phyloP scores from a whole-genome alignment of 345 rosid species.

The Durio zibethinus region DNA sequence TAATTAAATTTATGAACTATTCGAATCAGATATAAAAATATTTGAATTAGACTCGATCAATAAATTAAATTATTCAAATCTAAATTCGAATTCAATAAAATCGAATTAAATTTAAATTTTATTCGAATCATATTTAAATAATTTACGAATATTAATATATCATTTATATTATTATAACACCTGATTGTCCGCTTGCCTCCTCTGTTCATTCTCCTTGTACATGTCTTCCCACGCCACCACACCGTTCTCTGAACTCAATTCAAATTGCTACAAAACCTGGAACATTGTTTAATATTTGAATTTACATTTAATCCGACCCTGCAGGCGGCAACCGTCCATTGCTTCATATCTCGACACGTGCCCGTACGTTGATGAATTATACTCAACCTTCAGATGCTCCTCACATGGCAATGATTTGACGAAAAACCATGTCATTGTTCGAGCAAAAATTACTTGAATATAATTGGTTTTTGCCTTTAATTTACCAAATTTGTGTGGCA shows the following conservation, averaged over 20 bases:
- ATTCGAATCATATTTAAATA: too few relatives aligned
- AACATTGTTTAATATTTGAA: not conserved
- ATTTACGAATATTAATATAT: too few relatives aligned
- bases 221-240: not conserved
- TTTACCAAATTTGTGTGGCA: not conserved
- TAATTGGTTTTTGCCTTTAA: too few relatives aligned
- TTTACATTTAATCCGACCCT: not conserved
- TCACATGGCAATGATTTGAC: not conserved
- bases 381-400: not conserved
- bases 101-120: too few relatives aligned
- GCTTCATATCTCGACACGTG: not conserved
- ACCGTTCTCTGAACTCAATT: not conserved
- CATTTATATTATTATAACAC: too few relatives aligned
- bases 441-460: not conserved
- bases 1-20: too few relatives aligned
- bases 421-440: not conserved
- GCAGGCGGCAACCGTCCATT: not conserved
- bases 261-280: not conserved
- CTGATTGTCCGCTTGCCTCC: not conserved
- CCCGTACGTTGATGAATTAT: not conserved
- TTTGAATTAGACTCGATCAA: too few relatives aligned
- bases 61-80: too few relatives aligned
- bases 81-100: too few relatives aligned
- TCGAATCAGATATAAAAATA: too few relatives aligned
- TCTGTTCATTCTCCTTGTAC: not conserved